Evolutionary conservation across 2,329 filamentous ascomycete species (phyloP).

Genomic region (Trichoderma lentiforme): DNA sequence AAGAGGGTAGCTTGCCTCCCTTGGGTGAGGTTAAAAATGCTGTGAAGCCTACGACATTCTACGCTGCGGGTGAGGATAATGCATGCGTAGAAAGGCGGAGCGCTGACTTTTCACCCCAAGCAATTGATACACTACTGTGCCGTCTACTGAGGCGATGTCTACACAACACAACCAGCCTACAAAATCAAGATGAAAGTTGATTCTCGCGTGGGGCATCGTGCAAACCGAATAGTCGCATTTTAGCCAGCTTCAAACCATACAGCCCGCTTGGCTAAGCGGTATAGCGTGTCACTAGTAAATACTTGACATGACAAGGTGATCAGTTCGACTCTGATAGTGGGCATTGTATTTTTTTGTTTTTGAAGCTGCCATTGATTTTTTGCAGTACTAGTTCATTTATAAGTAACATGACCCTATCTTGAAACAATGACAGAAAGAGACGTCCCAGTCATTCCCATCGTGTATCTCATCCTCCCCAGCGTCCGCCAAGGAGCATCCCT

Average conservation of each 20-base stretch:
- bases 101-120: too few species aligned
- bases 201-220: background rate
- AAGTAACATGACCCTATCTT: background rate
- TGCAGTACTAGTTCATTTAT: background rate
- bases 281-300: slow-evolving; percentile 20
- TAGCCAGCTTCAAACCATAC: background rate
- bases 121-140: too few species aligned
- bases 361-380: background rate
- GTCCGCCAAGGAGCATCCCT: background rate
- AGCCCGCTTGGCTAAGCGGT: slow-evolving; percentile 20
- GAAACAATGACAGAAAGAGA: slow-evolving; percentile 1
- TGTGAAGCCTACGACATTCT: background rate
- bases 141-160: too few species aligned
- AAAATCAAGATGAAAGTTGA: background rate
- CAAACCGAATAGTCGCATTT: background rate
- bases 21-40: background rate
- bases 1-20: background rate
- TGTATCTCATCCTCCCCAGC: background rate
- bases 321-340: slow-evolving; percentile 20
- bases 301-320: slow-evolving; percentile 20
- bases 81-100: too few species aligned
- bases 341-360: background rate
- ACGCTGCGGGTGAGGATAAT: too few species aligned
- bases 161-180: background rate
- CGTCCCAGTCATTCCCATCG: background rate